Percentiles rank a stretch among this genome's conserved stretches.
phyloP scores from a whole-genome alignment of 176 grass and related monocot species.

The Oryza longistaminata region DNA sequence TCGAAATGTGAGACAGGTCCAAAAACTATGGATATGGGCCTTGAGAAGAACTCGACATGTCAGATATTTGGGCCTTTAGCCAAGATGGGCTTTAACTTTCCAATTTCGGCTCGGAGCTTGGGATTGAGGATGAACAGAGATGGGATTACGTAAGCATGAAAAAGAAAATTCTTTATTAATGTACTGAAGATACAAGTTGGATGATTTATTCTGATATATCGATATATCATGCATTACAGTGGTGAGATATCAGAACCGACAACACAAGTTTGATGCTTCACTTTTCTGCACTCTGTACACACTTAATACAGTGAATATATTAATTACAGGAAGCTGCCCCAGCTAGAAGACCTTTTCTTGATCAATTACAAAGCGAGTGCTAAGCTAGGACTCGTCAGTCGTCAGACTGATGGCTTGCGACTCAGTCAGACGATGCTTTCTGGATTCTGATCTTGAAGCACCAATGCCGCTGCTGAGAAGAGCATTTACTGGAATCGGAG shows the following conservation, averaged over 20 bases:
- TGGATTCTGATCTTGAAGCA: background rate
- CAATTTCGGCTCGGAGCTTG: too few species aligned
- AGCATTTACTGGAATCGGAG: background rate
- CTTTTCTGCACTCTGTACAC: background rate
- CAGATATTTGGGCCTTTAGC: too few species aligned
- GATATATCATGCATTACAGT: background rate
- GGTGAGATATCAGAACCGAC: background rate
- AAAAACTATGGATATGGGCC: too few species aligned
- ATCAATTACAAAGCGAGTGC: too few species aligned
- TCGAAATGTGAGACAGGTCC: too few species aligned
- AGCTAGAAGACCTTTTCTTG: too few species aligned
- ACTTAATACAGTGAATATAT: too few species aligned
- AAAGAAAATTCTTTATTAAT: background rate
- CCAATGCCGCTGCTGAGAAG: background rate
- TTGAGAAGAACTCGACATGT: too few species aligned
- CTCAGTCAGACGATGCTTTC: background rate
- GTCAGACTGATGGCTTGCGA: too few species aligned
- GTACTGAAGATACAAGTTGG: background rate
- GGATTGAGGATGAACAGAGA: background rate
- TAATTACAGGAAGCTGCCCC: too few species aligned
- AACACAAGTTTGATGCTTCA: background rate
- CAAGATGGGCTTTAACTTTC: too few species aligned
- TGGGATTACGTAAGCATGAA: background rate
- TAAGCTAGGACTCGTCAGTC: too few species aligned
- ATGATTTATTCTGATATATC: background rate